Conservation (phyloP, 179 eudicot species). For the Drosera spatulata region DNA sequence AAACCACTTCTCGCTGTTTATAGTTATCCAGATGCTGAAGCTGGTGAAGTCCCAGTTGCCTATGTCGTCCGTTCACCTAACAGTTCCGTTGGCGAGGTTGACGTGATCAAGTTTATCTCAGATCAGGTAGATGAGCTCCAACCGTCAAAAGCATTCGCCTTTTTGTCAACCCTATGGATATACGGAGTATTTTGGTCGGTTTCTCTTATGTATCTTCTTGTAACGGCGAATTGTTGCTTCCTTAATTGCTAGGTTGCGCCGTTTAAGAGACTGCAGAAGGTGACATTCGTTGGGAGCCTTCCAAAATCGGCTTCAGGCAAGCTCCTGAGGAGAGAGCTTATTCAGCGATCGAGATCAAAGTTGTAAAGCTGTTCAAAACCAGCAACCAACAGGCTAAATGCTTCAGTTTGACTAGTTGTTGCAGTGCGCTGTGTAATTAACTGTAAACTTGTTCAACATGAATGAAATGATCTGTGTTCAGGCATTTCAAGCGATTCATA, state of each 20-base stretch:
- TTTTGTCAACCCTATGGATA: too few relatives aligned
- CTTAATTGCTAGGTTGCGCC: conserved; percentile 21
- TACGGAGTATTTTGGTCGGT: background rate
- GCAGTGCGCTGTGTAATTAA: too few relatives aligned
- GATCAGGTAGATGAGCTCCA: conserved; percentile 12
- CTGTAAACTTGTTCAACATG: too few relatives aligned
- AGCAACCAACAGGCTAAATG: too few relatives aligned
- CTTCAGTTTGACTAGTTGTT: too few relatives aligned
- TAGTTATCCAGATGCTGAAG: conserved; percentile 67
- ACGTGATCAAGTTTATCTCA: conserved; percentile 19
- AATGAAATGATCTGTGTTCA: too few relatives aligned
- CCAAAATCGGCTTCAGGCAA: conserved; percentile 27
- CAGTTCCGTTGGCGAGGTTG: conserved; percentile 13
- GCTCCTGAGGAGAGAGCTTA: conserved; percentile 35
- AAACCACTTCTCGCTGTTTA: too few relatives aligned
- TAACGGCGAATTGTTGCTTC: background rate
- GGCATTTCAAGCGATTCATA: too few relatives aligned
- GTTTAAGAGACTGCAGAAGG: conserved; percentile 21
- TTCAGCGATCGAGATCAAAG: conserved; percentile 38
- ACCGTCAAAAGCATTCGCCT: too few relatives aligned
- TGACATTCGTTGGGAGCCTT: conserved; percentile 10
- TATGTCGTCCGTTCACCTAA: conserved; percentile 22
- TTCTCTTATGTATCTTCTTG: background rate
- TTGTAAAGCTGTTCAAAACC: conserved; percentile 10
- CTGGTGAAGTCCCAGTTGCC: conserved; percentile 31